Evolutionary conservation across 2,329 filamentous ascomycete species (phyloP).

Genomic region (Beauveria scarabaeidicola): DNA sequence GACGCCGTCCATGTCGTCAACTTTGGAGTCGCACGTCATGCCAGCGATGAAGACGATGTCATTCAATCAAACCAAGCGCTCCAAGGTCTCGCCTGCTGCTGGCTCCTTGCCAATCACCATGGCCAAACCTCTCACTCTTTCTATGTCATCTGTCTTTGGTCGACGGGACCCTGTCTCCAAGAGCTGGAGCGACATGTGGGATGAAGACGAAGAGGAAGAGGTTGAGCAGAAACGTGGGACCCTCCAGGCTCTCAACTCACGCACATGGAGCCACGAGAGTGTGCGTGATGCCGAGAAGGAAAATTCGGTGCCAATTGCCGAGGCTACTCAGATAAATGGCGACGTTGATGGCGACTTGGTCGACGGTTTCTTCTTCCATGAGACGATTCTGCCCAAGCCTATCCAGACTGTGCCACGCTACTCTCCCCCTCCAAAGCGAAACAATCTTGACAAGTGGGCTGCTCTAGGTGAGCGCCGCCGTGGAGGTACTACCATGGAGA

Average conservation of each 20-base stretch:
- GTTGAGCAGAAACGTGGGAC: constrained; percentile 41
- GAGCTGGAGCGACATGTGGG: constrained; percentile 99
- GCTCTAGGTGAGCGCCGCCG: constrained; percentile 77
- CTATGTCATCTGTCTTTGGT: constrained; percentile 73
- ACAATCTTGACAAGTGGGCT: constrained; percentile 73
- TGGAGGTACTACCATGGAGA: constrained; percentile 47
- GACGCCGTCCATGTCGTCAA: constrained; percentile 75
- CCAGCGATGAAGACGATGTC: constrained; percentile 70
- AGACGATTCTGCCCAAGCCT: constrained; percentile 38
- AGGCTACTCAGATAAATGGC: constrained; percentile 30
- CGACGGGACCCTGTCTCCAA: constrained; percentile 79
- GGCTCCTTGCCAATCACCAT: constrained; percentile 72
- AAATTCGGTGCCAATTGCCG: constrained; percentile 15
- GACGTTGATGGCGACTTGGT: constrained; percentile 57
- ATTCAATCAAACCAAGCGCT: constrained; percentile 35
- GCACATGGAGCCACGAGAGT: constrained; percentile 73
- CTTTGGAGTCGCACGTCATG: constrained; percentile 74
- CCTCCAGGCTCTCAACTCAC: constrained; percentile 60
- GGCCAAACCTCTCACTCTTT: constrained; percentile 62
- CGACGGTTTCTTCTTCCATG: constrained; percentile 67
- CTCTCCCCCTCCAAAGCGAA: constrained; percentile 59
- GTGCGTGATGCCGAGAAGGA: constrained; percentile 28
- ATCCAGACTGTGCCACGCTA: constrained; percentile 39
- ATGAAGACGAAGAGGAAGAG: constrained; percentile 66
- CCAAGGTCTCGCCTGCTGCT: constrained; percentile 49